Base-by-base conservation (phyloP, 2,329 filamentous ascomycete genomes). In the Verticillium longisporum region DNA sequence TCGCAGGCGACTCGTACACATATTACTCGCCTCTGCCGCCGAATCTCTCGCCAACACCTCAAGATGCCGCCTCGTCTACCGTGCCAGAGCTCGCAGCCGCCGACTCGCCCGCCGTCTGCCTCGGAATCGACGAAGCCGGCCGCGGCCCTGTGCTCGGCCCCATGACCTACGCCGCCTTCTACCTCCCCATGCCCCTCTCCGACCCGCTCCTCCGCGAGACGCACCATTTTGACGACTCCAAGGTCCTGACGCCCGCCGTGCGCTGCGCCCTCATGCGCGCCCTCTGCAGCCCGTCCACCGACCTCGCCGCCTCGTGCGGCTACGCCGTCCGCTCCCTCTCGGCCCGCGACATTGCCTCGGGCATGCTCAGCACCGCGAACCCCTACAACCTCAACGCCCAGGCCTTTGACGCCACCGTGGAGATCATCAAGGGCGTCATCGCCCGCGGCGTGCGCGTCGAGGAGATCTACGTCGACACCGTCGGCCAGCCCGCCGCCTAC, bases 391-490 rank as follows among this genome's bases (percentile, higher is more conserved):
- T 99, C 66, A 99, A 99, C 72, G 92, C 92, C 4, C 95, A 99
- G 75, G 94, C 94, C 18, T 89, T 95, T 86, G 93, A 97, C 74
- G 91, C 94, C 4, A 98, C 94, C 0, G 86, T 96, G 26, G 84
- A 85, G 41, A 80, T 99, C 59, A 94, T 98, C 69, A 81, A 86
- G 60, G 87, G 87, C 38, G 90, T 97, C 4, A 82, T 95, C 38
- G 86, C 85, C 9, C 81, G 82, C 21, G 91, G 91, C 38, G 90
- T 98, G 64, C 92, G 96, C 72, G 80, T 98, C 4, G 84, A 81
- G 61, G 91, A 97, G 74, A 90, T 99, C 58, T 99, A 92, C 73
- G 93, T 99, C 71, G 94, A 99, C 76, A 98, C 94, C 2, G 90
- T 98, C 70, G 94, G 94, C 37, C 89, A 83, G 61, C 93, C 94